Base-by-base conservation (phyloP, 2,329 filamentous ascomycete genomes). In the Ilyonectria sp. region DNA sequence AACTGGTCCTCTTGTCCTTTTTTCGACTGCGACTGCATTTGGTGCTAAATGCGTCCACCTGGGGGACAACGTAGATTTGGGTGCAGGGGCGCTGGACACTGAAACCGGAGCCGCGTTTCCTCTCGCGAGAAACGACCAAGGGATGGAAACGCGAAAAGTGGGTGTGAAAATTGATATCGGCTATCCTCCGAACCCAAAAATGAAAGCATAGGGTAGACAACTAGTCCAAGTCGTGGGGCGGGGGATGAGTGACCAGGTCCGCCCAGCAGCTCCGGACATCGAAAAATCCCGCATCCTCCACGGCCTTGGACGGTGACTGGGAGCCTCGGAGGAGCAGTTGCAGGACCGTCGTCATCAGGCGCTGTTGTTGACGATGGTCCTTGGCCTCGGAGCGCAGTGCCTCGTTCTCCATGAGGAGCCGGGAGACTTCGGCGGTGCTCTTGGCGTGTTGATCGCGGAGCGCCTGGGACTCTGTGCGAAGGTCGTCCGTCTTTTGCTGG, bases 311-410 rank as follows among this genome's bases (percentile, higher is more conserved):
- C 13, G 50, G 57, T 44, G 52, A 53, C 35, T n/a, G 13, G 17
- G 37, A 52, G 40, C 57, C 52, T 65, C 44, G 56, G 10, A 52
- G 58, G 21, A 57, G 43, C 63, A 65, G 15, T 35, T 56, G 52
- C 50, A 65, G 15, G 5, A 61, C 63, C 1, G 56, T 44, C 31
- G 60, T 17, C 50, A 65, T 55, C 33, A 65, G 50, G 17, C 63
- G 50, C 37, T 50, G 15, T n/a, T 65, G 63, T 1, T 60, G 63
- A 21, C 63, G 63, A 21, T 61, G 63, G 6, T 52, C 63, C 63
- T 65, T 65, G 63, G 60, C 40, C 52, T 65, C 56, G n/a, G 50
- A 17, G 19, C 63, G 63, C 19, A 65, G 63, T 31, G 50, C 63
- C n/a, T 65, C 63, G 40, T 65, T 65, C 44, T 65, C 63, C 21